phyloP scores from a whole-genome alignment of 768 basidiomycete species.

The Xerocomellus amylosporus region DNA sequence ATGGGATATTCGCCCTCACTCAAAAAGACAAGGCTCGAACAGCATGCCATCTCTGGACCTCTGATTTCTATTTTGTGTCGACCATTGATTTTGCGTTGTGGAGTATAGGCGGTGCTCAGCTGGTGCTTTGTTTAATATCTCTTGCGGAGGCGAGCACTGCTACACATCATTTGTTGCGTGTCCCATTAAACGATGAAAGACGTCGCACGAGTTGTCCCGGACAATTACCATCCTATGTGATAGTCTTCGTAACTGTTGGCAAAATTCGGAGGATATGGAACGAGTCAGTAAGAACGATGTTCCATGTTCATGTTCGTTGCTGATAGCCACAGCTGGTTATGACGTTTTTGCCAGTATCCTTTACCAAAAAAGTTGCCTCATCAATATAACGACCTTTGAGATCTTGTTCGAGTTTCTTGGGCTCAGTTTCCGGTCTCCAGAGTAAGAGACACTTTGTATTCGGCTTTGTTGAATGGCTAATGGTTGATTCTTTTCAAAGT shows the following conservation, averaged over 20 bases:
- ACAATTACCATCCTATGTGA: slow-evolving; percentile 73
- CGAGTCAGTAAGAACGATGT: slow-evolving; percentile 63
- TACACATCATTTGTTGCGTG: background rate
- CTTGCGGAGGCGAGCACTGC: slow-evolving; percentile 57
- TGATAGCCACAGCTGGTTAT: slow-evolving; percentile 66
- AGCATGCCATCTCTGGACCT: slow-evolving; percentile 41
- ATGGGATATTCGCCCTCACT: slow-evolving; percentile 3
- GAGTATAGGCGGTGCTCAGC: slow-evolving; percentile 79
- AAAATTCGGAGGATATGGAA: slow-evolving; percentile 95
- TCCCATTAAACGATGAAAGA: slow-evolving; percentile 39
- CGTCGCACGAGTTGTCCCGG: slow-evolving; percentile 71
- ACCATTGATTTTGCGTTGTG: slow-evolving; percentile 75
- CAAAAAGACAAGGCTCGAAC: background rate
- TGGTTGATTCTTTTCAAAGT: slow-evolving; percentile 40
- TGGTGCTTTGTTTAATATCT: slow-evolving; percentile 72
- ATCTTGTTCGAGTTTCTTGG: slow-evolving; percentile 85
- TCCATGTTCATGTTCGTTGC: background rate
- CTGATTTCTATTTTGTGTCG: slow-evolving; percentile 58
- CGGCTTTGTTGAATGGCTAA: background rate
- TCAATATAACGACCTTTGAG: slow-evolving; percentile 81
- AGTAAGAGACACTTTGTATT: slow-evolving; percentile 46
- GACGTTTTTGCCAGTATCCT: slow-evolving; percentile 79
- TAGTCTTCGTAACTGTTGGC: slow-evolving; percentile 81
- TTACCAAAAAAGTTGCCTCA: slow-evolving; percentile 63
- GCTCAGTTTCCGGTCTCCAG: slow-evolving; percentile 75